Evolutionary conservation across 2,329 filamentous ascomycete species (phyloP).

Genomic region (Sclerotiophoma versabilis): DNA sequence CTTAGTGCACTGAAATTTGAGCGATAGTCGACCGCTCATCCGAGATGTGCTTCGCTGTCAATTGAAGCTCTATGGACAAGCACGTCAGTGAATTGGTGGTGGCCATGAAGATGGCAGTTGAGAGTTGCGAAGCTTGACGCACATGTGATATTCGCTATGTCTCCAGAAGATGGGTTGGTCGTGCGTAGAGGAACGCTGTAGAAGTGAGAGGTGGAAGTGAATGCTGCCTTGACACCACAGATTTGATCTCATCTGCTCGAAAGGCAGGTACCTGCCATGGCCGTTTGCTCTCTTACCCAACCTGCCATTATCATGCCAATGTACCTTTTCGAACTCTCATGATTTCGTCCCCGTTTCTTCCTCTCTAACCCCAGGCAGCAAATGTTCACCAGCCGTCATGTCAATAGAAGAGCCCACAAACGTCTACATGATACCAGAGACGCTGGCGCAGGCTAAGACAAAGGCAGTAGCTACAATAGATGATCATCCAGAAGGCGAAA

Average conservation of each 20-base stretch:
- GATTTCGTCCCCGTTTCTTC: neutral
- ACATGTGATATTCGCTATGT: too few species aligned
- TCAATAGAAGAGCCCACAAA: neutral
- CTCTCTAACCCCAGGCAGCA: neutral
- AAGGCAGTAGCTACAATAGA: neutral
- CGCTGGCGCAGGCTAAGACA: constrained; percentile 2
- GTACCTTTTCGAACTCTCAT: neutral
- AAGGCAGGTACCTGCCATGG: neutral
- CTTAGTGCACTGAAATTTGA: too few species aligned
- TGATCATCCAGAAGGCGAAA: constrained; percentile 38
- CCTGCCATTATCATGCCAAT: neutral
- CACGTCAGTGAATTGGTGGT: too few species aligned
- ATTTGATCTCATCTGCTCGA: constrained; percentile 9
- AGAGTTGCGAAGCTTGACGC: too few species aligned
- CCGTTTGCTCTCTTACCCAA: constrained; percentile 8
- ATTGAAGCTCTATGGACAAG: neutral
- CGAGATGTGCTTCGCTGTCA: too few species aligned
- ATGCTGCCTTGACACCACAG: neutral
- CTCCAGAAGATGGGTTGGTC: too few species aligned
- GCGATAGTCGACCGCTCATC: too few species aligned
- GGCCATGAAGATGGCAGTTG: too few species aligned
- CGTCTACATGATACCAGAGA: neutral
- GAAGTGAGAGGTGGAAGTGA: neutral
- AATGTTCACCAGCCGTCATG: neutral
- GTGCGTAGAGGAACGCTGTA: neutral